Percentiles rank a stretch among this genome's conserved stretches.
Evolutionary conservation across 495 filamentous ascomycete species (phyloP).

Genomic region (Penicillium pancosmium): DNA sequence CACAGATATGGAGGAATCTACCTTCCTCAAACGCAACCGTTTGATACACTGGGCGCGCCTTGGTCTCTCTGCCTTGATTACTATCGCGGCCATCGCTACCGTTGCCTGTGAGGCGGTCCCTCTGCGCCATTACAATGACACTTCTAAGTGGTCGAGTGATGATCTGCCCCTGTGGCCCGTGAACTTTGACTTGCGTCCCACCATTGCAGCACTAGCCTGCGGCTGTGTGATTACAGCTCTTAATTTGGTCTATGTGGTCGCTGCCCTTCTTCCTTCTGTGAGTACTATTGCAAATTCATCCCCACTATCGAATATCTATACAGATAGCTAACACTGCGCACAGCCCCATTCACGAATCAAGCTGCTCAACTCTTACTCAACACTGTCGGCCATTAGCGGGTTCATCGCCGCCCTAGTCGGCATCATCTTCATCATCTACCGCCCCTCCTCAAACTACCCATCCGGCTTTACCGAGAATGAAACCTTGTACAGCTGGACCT

Average conservation of each 20-base stretch:
- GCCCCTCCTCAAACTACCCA: slow-evolving; percentile 41
- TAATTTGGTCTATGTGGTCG: slow-evolving; percentile 44
- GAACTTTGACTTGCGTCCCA: slow-evolving; percentile 51
- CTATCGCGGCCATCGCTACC: slow-evolving; percentile 37
- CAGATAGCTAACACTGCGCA: background rate
- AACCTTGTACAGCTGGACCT: slow-evolving; percentile 56
- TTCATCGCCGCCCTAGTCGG: slow-evolving; percentile 46
- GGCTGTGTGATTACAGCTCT: slow-evolving; percentile 44
- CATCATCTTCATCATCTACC: slow-evolving; percentile 46
- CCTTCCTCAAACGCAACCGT: slow-evolving; percentile 41
- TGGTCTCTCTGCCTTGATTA: slow-evolving; percentile 37
- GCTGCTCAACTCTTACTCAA: slow-evolving; percentile 43
- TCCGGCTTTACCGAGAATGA: slow-evolving; percentile 42
- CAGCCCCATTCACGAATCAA: slow-evolving; percentile 43
- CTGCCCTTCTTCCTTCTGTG: slow-evolving; percentile 49
- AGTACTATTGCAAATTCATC: slow-evolving; percentile 13
- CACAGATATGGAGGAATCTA: slow-evolving; percentile 40
- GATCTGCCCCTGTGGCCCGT: slow-evolving; percentile 54
- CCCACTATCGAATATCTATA: background rate
- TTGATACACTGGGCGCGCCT: slow-evolving; percentile 42
- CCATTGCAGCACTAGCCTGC: slow-evolving; percentile 45
- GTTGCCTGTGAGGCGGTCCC: slow-evolving; percentile 47
- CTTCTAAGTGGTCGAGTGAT: slow-evolving; percentile 35
- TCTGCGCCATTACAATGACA: slow-evolving; percentile 43
- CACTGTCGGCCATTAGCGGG: slow-evolving; percentile 34